Conservation (phyloP, 2,329 filamentous ascomycete genomes). For the Paraphaeosphaeria minitans region DNA sequence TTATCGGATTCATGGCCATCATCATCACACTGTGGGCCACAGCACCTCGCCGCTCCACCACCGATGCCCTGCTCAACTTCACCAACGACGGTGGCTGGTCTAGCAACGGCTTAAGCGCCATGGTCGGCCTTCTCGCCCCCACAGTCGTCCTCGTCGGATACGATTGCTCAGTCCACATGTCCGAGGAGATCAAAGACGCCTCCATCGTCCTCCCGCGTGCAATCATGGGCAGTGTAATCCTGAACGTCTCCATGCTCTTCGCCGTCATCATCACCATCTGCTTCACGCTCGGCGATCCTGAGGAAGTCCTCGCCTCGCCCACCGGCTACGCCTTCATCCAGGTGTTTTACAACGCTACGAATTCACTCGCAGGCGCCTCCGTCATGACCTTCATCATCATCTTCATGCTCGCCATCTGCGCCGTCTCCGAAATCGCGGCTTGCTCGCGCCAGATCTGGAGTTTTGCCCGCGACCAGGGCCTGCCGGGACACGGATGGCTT, state of each 20-base stretch:
- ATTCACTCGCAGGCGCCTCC: slow-evolving; percentile 21
- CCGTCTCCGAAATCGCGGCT: slow-evolving; percentile 31
- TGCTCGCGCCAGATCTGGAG: slow-evolving; percentile 27
- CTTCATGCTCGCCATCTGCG: slow-evolving; percentile 23
- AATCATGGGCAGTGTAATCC: slow-evolving; percentile 42
- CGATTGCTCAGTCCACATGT: slow-evolving; percentile 45
- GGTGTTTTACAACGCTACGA: slow-evolving; percentile 37
- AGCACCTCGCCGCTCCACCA: slow-evolving; percentile 22
- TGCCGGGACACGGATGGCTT: slow-evolving; percentile 23
- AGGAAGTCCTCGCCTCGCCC: slow-evolving; percentile 31
- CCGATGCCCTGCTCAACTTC: slow-evolving; percentile 32
- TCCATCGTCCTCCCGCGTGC: slow-evolving; percentile 45
- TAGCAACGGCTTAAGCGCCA: slow-evolving; percentile 34
- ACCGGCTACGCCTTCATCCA: slow-evolving; percentile 46
- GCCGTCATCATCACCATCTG: slow-evolving; percentile 46
- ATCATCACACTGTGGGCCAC: slow-evolving; percentile 39
- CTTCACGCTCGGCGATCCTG: slow-evolving; percentile 38
- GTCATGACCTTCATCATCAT: slow-evolving; percentile 30
- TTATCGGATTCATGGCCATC: slow-evolving; percentile 49
- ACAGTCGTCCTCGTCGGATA: slow-evolving; percentile 31
- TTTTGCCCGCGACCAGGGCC: slow-evolving; percentile 29
- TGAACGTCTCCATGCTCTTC: slow-evolving; percentile 43
- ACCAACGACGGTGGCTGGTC: slow-evolving; percentile 43
- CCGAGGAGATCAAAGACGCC: slow-evolving; percentile 48
- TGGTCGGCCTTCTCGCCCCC: slow-evolving; percentile 33